Conservation (phyloP, 306 rosid genomes). For the Senna tora region DNA sequence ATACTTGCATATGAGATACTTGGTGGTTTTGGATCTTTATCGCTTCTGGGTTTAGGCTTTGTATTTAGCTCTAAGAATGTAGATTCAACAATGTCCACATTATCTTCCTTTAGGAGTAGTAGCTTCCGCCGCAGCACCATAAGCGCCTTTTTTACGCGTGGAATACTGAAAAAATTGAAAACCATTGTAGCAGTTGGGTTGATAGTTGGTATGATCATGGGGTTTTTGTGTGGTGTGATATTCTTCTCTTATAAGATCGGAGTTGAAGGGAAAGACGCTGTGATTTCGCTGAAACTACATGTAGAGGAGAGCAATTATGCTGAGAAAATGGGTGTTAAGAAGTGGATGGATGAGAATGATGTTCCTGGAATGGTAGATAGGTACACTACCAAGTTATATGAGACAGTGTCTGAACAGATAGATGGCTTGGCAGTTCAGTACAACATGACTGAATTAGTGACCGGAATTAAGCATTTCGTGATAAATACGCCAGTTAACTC, state of each 20-base stretch:
- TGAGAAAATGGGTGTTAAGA: slow-evolving; percentile 77
- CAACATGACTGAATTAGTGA: slow-evolving; percentile 80
- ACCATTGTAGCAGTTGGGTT: slow-evolving; percentile 81
- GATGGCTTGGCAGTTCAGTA: slow-evolving; percentile 90
- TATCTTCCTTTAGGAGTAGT: slow-evolving; percentile 64
- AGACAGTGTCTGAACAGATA: slow-evolving; percentile 79
- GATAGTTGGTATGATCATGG: slow-evolving; percentile 78
- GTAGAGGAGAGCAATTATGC: slow-evolving; percentile 87
- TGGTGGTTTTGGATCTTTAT: slow-evolving; percentile 67
- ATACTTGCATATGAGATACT: slow-evolving; percentile 68
- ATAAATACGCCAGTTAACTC: slow-evolving; percentile 51
- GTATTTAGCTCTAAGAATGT: slow-evolving; percentile 68
- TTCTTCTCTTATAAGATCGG: slow-evolving; percentile 95
- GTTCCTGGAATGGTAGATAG: slow-evolving; percentile 83
- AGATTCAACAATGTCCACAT: slow-evolving; percentile 78
- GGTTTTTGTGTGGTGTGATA: slow-evolving; percentile 66
- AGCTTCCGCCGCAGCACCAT: slow-evolving; percentile 71
- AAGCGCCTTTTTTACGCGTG: slow-evolving; percentile 71
- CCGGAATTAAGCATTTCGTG: slow-evolving; percentile 86
- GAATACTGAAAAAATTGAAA: slow-evolving; percentile 66
- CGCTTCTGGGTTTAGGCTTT: slow-evolving; percentile 65
- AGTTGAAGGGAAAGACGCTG: slow-evolving; percentile 90
- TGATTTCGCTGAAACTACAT: slow-evolving; percentile 74
- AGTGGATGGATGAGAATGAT: slow-evolving; percentile 98
- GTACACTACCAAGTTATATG: slow-evolving; percentile 73